These are phyloP conservation scores for Colletotrichum graminicola DNA, from an alignment of 2,329 filamentous ascomycete genomes.

Conservation along the genomic window DNA sequence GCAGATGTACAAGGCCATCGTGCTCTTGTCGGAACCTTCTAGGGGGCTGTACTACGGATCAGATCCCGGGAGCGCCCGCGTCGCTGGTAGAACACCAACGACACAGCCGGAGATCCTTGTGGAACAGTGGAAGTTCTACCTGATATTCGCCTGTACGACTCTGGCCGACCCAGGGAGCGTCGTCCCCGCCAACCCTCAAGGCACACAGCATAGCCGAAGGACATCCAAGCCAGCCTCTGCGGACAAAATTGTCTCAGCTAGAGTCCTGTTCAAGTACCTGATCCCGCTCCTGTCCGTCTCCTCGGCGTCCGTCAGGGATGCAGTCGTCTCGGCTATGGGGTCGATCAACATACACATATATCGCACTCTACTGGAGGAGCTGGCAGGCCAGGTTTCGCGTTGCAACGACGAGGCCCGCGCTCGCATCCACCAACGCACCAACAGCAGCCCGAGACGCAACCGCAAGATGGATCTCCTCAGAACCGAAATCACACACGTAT, in stretches of 20 bases:
- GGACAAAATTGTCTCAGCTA: slow-evolving; percentile 87
- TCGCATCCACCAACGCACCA: slow-evolving; percentile 86
- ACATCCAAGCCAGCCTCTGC: slow-evolving; percentile 77
- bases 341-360: slow-evolving; percentile 97
- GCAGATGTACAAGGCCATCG: slow-evolving; percentile 91
- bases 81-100: slow-evolving; percentile 68
- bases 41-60: slow-evolving; percentile 74
- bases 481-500: slow-evolving; percentile 96
- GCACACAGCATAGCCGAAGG: slow-evolving; percentile 83
- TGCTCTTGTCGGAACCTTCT: slow-evolving; percentile 79
- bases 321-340: slow-evolving; percentile 90
- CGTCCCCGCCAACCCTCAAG: slow-evolving; percentile 67
- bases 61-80: slow-evolving; percentile 67
- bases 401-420: slow-evolving; percentile 91
- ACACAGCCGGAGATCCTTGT: slow-evolving; percentile 88
- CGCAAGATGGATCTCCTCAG: slow-evolving; percentile 87
- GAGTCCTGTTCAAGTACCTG: slow-evolving; percentile 90
- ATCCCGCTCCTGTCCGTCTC: slow-evolving; percentile 87
- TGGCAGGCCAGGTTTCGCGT: slow-evolving; percentile 86
- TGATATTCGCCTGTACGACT: slow-evolving; percentile 97
- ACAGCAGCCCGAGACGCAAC: slow-evolving; percentile 85
- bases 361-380: slow-evolving; percentile 86
- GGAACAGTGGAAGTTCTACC: slow-evolving; percentile 97
- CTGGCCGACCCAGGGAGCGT: slow-evolving; percentile 83
- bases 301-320: slow-evolving; percentile 85